Conservation (phyloP, 441 rosid species). For the Populus hybrid region DNA sequence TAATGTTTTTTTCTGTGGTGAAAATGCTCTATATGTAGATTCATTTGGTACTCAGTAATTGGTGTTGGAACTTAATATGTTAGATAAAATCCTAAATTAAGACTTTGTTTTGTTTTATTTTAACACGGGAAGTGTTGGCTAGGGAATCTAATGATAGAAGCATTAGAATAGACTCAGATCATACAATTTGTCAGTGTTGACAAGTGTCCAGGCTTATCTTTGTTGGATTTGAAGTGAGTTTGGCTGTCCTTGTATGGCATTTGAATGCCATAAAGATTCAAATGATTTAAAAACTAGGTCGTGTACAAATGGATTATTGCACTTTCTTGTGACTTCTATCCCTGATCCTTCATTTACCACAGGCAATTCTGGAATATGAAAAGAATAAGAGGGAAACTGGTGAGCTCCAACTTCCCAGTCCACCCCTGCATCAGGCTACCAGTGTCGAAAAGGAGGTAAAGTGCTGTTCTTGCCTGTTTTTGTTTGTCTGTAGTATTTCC, state of each 20-base stretch:
- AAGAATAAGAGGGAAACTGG: conserved; percentile 58
- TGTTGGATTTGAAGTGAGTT: not conserved
- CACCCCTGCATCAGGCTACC: conserved; percentile 42
- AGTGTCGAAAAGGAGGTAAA: conserved; percentile 66
- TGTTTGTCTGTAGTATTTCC: too few relatives aligned
- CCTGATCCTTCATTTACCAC: conserved; percentile 27
- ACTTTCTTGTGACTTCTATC: conserved; percentile 13
- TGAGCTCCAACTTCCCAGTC: conserved; percentile 61
- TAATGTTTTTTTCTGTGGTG: conserved; percentile 24
- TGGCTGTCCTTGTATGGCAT: not conserved
- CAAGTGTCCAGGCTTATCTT: not conserved
- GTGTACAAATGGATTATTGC: not conserved
- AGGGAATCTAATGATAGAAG: not conserved
- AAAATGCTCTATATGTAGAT: not conserved
- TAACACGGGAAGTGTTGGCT: not conserved
- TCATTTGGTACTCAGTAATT: not conserved
- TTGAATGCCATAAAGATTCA: not conserved
- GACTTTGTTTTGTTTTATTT: not conserved
- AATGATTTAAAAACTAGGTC: not conserved
- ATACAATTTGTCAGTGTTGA: not conserved
- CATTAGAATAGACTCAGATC: not conserved
- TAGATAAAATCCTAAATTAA: not conserved
- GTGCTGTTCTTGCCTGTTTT: conserved; percentile 1
- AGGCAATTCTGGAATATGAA: conserved; percentile 87
- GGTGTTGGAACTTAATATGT: not conserved